phyloP scores from a whole-genome alignment of 179 eudicot species.

The Spergularia azorica region DNA sequence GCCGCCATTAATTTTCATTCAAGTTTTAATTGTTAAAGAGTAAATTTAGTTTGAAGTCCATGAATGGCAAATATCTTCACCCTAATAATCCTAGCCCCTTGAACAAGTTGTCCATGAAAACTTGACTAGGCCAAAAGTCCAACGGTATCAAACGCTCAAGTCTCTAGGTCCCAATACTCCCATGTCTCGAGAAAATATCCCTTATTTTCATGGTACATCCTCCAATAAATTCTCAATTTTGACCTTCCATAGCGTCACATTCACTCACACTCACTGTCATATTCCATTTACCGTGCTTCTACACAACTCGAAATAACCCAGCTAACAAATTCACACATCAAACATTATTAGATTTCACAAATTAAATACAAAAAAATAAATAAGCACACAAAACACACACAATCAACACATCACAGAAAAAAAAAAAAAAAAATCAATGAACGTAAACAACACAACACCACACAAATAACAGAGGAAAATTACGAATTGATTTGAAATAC shows the following conservation, averaged over 20 bases:
- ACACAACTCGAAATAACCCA: not conserved
- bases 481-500: not conserved
- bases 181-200: too few relatives aligned
- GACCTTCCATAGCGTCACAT: not conserved
- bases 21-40: too few relatives aligned
- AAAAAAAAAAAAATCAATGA: not conserved
- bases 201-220: not conserved
- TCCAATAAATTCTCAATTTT: not conserved
- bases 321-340: not conserved
- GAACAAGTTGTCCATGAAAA: too few relatives aligned
- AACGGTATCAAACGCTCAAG: too few relatives aligned
- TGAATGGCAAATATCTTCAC: too few relatives aligned
- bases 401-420: not conserved
- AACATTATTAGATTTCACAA: not conserved
- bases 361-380: not conserved
- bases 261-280: not conserved
- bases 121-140: too few relatives aligned
- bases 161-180: too few relatives aligned
- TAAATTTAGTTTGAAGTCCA: too few relatives aligned
- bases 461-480: not conserved
- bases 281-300: not conserved
- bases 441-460: not conserved
- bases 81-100: too few relatives aligned
- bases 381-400: not conserved
- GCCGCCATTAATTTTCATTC: too few relatives aligned